Percentiles rank a stretch among this genome's conserved stretches.
Evolutionary conservation across 2,329 filamentous ascomycete genomes (phyloP).

Genomic region (Orbilia oligospora): DNA sequence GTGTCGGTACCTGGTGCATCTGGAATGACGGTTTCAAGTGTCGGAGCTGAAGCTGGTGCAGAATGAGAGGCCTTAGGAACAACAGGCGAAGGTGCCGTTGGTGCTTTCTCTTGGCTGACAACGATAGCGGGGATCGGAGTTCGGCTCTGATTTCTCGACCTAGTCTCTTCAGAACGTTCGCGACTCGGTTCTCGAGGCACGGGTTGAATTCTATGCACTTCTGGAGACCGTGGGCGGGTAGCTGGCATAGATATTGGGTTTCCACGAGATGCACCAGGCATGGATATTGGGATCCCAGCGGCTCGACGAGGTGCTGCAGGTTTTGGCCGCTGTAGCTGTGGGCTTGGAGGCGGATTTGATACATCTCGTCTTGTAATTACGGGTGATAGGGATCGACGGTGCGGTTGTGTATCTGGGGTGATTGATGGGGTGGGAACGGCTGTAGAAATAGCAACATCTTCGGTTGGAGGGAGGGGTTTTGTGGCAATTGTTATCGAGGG

Average conservation of each 20-base stretch:
- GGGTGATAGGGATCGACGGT: conserved; percentile 32
- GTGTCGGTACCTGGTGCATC: conserved; percentile 11
- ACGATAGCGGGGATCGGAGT: conserved; percentile 35
- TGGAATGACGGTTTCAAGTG: not conserved
- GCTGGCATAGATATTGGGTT: conserved; percentile 31
- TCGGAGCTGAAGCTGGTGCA: not conserved
- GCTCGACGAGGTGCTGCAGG: conserved; percentile 7
- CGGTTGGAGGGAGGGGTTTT: conserved; percentile 29
- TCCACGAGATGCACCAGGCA: conserved; percentile 47
- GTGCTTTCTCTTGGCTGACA: conserved; percentile 31
- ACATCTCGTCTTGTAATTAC: conserved; percentile 39
- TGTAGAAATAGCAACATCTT: conserved; percentile 19
- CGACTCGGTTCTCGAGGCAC: conserved; percentile 32
- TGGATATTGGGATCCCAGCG: conserved; percentile 47
- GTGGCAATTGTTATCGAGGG: conserved; percentile 47
- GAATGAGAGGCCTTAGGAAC: not conserved
- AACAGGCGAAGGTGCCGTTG: conserved; percentile 26
- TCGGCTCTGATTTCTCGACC: conserved; percentile 33
- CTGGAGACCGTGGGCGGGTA: conserved; percentile 37
- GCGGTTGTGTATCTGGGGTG: conserved; percentile 28
- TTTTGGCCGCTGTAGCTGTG: conserved; percentile 42
- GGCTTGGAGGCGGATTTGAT: conserved; percentile 42
- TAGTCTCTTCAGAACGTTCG: conserved; percentile 37
- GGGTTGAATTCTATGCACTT: conserved; percentile 40
- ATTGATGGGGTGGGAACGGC: not conserved